A percentile compares a stretch with the other conserved stretches of the same genome.
Conservation (phyloP, 495 filamentous ascomycete genomes). For the Jackrogersella minutella region DNA sequence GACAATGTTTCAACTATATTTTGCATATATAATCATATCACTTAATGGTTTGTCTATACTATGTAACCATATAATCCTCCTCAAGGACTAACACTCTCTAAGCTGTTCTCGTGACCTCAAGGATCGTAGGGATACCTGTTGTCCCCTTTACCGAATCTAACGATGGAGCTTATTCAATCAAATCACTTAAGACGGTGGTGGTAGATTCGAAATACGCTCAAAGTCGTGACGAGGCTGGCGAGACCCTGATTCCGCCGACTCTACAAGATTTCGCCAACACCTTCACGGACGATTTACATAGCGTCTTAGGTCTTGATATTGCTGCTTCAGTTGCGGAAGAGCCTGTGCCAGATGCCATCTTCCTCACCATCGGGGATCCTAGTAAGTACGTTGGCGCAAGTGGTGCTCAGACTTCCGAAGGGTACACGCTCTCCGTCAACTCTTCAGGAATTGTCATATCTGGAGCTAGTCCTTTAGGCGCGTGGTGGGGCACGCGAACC, state of each 20-base stretch:
- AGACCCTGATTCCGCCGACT: constrained; percentile 60
- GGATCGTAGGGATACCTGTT: constrained; percentile 48
- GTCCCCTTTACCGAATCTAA: constrained; percentile 47
- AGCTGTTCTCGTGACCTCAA: constrained; percentile 26
- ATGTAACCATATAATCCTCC: background rate
- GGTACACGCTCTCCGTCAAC: constrained; percentile 54
- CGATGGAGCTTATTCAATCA: constrained; percentile 42
- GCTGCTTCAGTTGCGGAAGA: constrained; percentile 30
- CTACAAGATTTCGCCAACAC: constrained; percentile 53
- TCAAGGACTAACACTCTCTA: constrained; percentile 5
- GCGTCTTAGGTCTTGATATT: constrained; percentile 41
- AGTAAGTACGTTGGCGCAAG: constrained; percentile 52
- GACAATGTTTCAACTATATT: constrained; percentile 7
- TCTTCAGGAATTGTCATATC: constrained; percentile 51
- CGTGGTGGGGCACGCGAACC: constrained; percentile 62
- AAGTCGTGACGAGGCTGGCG: constrained; percentile 48
- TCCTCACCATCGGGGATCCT: constrained; percentile 54
- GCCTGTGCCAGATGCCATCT: constrained; percentile 48
- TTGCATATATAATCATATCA: constrained; percentile 14
- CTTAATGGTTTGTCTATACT: constrained; percentile 26
- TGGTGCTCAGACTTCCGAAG: constrained; percentile 55
- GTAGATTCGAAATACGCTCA: constrained; percentile 53
- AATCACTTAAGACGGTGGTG: constrained; percentile 48
- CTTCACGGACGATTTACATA: constrained; percentile 52
- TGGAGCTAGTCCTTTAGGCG: constrained; percentile 60